Evolutionary conservation across 2,329 filamentous ascomycete species (phyloP).

Genomic region (Microcyclosporella mali): DNA sequence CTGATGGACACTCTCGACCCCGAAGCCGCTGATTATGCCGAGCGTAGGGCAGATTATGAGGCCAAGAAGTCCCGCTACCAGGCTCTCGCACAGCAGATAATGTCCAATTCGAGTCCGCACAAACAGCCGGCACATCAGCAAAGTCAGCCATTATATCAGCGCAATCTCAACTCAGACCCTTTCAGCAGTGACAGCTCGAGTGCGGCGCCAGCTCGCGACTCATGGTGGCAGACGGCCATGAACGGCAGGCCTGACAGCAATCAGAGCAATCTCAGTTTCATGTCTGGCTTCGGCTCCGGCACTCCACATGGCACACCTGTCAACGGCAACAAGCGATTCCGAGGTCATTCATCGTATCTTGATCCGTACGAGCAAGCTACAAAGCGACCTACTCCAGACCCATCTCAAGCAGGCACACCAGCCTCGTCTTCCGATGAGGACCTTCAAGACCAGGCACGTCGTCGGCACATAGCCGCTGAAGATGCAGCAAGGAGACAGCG

Average conservation of each 20-base stretch:
- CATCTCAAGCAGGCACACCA: slow-evolving; percentile 22
- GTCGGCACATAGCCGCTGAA: slow-evolving; percentile 12
- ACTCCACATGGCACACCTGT: background rate
- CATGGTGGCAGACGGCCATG: slow-evolving; percentile 17
- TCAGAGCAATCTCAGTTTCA: slow-evolving; percentile 8
- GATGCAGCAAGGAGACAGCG: slow-evolving; percentile 9
- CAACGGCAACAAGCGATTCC: slow-evolving; percentile 19
- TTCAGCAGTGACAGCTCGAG: slow-evolving; percentile 10
- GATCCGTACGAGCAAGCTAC: slow-evolving; percentile 17
- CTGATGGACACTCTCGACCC: slow-evolving; percentile 29
- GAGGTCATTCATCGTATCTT: slow-evolving; percentile 12
- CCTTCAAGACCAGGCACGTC: slow-evolving; percentile 9
- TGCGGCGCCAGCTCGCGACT: slow-evolving; percentile 7
- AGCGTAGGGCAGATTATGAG: slow-evolving; percentile 19
- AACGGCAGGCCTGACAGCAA: slow-evolving; percentile 14
- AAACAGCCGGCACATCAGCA: background rate
- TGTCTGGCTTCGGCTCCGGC: background rate
- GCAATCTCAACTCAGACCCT: no score
- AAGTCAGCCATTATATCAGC: background rate
- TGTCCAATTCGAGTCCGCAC: slow-evolving; percentile 2
- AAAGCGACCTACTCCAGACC: slow-evolving; percentile 28
- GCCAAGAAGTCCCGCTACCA: slow-evolving; percentile 10
- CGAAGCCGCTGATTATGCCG: slow-evolving; percentile 25
- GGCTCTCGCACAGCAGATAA: background rate
- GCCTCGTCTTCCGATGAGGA: slow-evolving; percentile 16